A percentile compares a stretch with the other conserved stretches of the same genome.
These are phyloP conservation scores for Pyrenula aspistea DNA, from an alignment of 495 filamentous ascomycete genomes.

Conservation along the genomic window DNA sequence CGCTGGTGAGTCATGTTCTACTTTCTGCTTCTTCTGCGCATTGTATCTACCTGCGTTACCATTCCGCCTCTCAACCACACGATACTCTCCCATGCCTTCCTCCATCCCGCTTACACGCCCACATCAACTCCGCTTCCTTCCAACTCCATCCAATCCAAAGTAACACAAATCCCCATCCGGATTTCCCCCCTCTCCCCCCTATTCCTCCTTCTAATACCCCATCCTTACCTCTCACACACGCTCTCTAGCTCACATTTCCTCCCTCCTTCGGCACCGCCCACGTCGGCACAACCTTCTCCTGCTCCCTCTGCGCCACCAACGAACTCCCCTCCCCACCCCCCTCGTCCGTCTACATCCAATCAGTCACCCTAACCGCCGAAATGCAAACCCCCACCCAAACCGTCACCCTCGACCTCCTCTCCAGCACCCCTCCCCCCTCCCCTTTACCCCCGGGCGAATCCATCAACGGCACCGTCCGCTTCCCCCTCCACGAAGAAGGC, in stretches of 20 bases:
- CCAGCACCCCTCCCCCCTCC: constrained; percentile 17
- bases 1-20: constrained; percentile 31
- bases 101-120: too few relatives aligned
- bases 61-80: too few relatives aligned
- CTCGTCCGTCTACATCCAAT: constrained; percentile 45
- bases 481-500: constrained; percentile 88
- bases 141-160: background rate
- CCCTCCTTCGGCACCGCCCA: constrained; percentile 89
- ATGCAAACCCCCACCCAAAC: constrained; percentile 80
- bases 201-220: constrained; percentile 1
- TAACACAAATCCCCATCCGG: constrained; percentile 1
- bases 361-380: constrained; percentile 74
- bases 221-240: too few relatives aligned
- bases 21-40: background rate
- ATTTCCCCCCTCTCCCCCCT: constrained; percentile 1
- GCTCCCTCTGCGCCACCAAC: constrained; percentile 90
- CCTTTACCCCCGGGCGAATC: constrained; percentile 53
- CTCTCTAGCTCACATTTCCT: constrained; percentile 63
- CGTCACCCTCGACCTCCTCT: constrained; percentile 40
- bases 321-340: constrained; percentile 40
- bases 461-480: constrained; percentile 70
- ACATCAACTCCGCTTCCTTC: background rate
- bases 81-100: background rate
- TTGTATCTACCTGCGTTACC: too few relatives aligned
- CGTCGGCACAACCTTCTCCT: constrained; percentile 89